These are phyloP conservation scores for Saturnispora sekii DNA, from an alignment of 805 yeast species.

Conservation along the genomic window DNA sequence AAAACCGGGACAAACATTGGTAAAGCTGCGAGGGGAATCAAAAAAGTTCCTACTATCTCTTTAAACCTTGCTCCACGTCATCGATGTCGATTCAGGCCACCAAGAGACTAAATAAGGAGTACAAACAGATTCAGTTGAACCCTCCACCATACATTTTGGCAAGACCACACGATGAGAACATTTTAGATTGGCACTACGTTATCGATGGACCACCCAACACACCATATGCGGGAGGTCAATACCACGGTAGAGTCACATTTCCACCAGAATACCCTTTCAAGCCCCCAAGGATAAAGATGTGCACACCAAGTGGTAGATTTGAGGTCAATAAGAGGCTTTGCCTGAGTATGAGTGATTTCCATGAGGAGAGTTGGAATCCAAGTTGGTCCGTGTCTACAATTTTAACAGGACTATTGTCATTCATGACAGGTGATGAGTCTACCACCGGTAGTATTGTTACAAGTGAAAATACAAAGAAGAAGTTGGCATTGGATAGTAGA, in stretches of 20 bases:
- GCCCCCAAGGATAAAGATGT: slow-evolving; percentile 84
- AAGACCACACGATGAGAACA: slow-evolving; percentile 78
- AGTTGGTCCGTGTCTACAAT: slow-evolving; percentile 92
- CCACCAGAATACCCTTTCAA: slow-evolving; percentile 84
- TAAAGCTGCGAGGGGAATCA: too few species aligned
- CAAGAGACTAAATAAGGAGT: slow-evolving; percentile 62
- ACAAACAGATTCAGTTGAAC: slow-evolving; percentile 60
- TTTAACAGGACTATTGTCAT: slow-evolving; percentile 75
- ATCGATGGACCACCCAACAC: slow-evolving; percentile 89
- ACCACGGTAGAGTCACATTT: slow-evolving; percentile 78
- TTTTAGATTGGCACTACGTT: slow-evolving; percentile 88
- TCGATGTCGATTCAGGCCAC: slow-evolving; percentile 27
- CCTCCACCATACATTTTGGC: slow-evolving; percentile 85
- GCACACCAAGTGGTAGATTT: slow-evolving; percentile 86
- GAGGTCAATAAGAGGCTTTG: slow-evolving; percentile 74
- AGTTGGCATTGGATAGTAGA: slow-evolving; percentile 50
- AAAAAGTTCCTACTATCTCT: too few species aligned
- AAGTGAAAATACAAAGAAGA: slow-evolving; percentile 44
- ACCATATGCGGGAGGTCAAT: slow-evolving; percentile 79
- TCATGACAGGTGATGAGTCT: slow-evolving; percentile 81
- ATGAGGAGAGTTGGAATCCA: slow-evolving; percentile 94
- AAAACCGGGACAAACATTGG: too few species aligned
- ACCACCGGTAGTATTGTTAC: slow-evolving; percentile 79
- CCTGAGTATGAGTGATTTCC: slow-evolving; percentile 88
- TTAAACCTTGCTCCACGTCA: too few species aligned